Evolutionary conservation across 345 rosid genomes (phyloP), one percentile per base, ranked within the genome.

Genomic region (Pseudoturritis turrita): DNA sequence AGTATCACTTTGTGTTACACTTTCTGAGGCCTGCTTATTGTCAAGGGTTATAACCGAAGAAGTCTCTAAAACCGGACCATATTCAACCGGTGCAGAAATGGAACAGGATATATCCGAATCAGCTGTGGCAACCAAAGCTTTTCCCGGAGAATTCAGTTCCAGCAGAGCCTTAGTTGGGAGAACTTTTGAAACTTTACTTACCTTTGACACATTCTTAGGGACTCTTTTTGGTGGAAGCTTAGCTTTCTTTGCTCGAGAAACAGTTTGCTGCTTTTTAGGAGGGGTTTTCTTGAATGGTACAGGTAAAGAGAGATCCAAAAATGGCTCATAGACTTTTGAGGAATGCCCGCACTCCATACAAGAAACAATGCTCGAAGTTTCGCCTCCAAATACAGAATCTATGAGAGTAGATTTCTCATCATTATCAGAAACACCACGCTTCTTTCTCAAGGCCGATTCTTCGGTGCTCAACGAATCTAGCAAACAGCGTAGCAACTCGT

Each of bases 301-400:
- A 0, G 99, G 83, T 69, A 96, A 86, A 25, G 99, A 96, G 56
- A 96, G 97, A 83, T 96, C 99, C 55, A 92, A 80, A 81, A 86
- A 92, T 8, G 97, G 95, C 78, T 96, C 99, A 73, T 81, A 88
- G 33, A 90, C 89, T 57, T 90, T 92, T 54, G 98, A 96, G 18
- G 91, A 84, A 77, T 90, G 88, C 45, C 92, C 92, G 56, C 98
- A 96, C 56, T 87, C 96, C 53, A 81, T 73, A 81, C 99, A 96
- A 68, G 89, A 64, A 56, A 96, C 90, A 56, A 88, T 96, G 77
- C 98, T 96, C 14, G 95, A 89, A 72, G 87, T 86, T 69, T 78
- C 83, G 12, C 99, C 99, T 64, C 96, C 96, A 83, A 96, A 96
- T 53, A 86, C 75, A 65, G 83, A 78, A 39, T 92, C 97, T 35